Conservation (phyloP, 129 eudicot species). For the Flaveria brownii region DNA sequence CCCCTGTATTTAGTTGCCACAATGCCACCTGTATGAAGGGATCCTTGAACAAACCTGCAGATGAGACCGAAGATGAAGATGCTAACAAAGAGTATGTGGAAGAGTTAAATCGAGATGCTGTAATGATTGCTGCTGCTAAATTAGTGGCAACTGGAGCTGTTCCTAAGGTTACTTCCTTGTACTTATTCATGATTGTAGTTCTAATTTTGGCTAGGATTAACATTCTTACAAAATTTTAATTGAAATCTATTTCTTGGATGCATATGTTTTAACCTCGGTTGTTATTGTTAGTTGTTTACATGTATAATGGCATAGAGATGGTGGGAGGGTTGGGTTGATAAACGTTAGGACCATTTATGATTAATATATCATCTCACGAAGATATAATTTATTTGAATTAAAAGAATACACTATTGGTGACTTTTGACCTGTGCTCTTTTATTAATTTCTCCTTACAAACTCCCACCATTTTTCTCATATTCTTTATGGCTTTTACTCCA, state of each 20-base stretch:
- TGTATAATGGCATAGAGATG: not conserved
- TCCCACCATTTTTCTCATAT: not conserved
- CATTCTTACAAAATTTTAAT: not conserved
- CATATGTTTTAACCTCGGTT: not conserved
- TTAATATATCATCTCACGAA: not conserved
- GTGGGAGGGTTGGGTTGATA: not conserved
- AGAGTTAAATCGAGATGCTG: slow-evolving; percentile 77
- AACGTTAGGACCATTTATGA: not conserved
- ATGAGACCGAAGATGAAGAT: slow-evolving; percentile 87
- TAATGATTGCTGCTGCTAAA: slow-evolving; percentile 84
- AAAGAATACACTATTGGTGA: not conserved
- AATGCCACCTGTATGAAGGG: slow-evolving; percentile 4
- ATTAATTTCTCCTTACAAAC: not conserved
- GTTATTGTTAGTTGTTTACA: not conserved
- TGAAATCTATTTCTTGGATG: not conserved
- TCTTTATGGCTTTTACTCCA: slow-evolving; percentile 37
- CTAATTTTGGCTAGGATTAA: not conserved
- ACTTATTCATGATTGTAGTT: slow-evolving; percentile 6
- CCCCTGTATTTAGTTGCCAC: not conserved
- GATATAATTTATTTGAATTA: not conserved
- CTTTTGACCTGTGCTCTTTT: not conserved
- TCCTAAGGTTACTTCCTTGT: slow-evolving; percentile 55
- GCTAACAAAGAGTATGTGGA: slow-evolving; percentile 81
- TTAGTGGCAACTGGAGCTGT: slow-evolving; percentile 74
- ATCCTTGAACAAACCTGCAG: slow-evolving; percentile 46